phyloP scores from a whole-genome alignment of 306 rosid genomes.

The Begonia fuchsioides region DNA sequence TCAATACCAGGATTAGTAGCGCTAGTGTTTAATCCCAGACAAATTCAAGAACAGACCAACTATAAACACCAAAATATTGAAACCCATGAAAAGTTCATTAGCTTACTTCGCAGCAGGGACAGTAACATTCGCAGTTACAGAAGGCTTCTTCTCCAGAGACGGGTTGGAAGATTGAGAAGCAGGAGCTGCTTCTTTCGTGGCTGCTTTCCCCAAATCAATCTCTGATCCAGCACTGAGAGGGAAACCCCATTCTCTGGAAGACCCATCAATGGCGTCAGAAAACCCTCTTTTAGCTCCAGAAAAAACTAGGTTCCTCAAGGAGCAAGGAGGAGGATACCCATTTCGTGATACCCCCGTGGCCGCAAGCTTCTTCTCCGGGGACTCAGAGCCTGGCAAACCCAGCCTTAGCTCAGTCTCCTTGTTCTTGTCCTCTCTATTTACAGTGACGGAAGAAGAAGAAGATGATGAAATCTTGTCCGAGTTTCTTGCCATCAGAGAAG shows the following conservation, averaged over 20 bases:
- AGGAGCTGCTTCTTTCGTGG: constrained; percentile 33
- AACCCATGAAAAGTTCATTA: constrained; percentile 1
- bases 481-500: constrained; percentile 43
- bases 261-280: constrained; percentile 52
- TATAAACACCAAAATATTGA: neutral
- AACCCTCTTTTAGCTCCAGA: constrained; percentile 73
- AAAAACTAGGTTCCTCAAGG: constrained; percentile 31
- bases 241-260: constrained; percentile 59
- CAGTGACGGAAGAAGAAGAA: constrained; percentile 28
- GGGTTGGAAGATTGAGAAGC: constrained; percentile 33
- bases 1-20: no score
- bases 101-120: constrained; percentile 81
- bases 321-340: constrained; percentile 29
- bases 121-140: constrained; percentile 30
- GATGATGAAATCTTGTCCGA: constrained; percentile 34
- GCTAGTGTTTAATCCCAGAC: no score
- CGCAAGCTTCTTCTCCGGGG: constrained; percentile 49
- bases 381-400: constrained; percentile 66
- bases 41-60: no score
- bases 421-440: constrained; percentile 28
- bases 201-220: constrained; percentile 33
- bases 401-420: constrained; percentile 91
- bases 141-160: constrained; percentile 42
- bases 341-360: constrained; percentile 25
- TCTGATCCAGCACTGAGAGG: constrained; percentile 47